A percentile compares a stretch with the other conserved stretches of the same genome.
phyloP scores from a whole-genome alignment of 805 yeast genomes.

The Monosporozyma yasuniensis region DNA sequence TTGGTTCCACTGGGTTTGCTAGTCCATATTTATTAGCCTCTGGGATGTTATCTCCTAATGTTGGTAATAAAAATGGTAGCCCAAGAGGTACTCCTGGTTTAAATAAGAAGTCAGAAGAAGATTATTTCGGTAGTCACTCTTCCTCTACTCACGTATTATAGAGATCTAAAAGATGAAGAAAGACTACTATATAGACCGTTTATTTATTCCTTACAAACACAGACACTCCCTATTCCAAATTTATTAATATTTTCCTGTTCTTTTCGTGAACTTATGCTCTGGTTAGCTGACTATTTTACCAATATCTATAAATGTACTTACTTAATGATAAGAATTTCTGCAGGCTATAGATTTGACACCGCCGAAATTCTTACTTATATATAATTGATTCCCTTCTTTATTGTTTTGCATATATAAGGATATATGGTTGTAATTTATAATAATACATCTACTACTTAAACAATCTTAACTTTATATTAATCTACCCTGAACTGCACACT shows the following conservation, averaged over 20 bases:
- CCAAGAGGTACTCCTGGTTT: slow-evolving; percentile 2
- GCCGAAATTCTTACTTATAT: neutral
- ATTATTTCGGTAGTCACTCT: slow-evolving; percentile 2
- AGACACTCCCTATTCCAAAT: neutral
- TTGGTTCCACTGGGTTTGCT: slow-evolving; percentile 41
- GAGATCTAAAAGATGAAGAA: neutral
- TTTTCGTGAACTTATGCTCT: neutral
- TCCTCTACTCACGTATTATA: neutral
- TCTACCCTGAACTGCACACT: too few relatives aligned
- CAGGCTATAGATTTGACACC: neutral
- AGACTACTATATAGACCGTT: neutral
- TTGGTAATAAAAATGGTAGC: slow-evolving; percentile 11
- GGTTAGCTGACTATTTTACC: neutral
- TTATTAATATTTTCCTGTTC: too few relatives aligned
- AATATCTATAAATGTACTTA: neutral
- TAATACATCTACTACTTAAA: too few relatives aligned
- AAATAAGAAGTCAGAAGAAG: slow-evolving; percentile 4
- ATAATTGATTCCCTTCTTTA: neutral
- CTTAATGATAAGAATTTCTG: neutral
- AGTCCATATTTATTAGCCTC: slow-evolving; percentile 64
- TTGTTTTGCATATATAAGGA: neutral
- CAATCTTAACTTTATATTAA: too few relatives aligned
- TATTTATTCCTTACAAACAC: neutral
- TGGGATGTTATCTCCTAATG: slow-evolving; percentile 47
- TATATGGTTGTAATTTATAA: neutral